Evolutionary conservation across 768 basidiomycete genomes (phyloP).

Genomic region (Polyporus arcularius): DNA sequence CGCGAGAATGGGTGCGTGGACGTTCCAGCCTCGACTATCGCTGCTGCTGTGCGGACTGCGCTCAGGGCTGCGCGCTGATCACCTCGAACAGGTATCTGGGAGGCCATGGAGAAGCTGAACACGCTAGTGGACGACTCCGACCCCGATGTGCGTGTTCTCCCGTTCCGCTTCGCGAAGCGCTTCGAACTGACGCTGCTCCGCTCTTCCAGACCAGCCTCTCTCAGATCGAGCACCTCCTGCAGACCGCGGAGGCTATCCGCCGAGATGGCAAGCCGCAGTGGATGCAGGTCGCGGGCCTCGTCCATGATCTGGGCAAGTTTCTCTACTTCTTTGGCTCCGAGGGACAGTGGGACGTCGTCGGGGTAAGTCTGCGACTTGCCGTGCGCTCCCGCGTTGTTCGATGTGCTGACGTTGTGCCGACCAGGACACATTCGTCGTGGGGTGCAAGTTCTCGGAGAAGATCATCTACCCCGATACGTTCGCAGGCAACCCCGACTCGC

Average conservation of each 20-base stretch:
- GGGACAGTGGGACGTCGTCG: slow-evolving; percentile 95
- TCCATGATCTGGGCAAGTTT: slow-evolving; percentile 91
- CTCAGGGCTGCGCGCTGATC: neutral
- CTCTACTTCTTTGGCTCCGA: slow-evolving; percentile 77
- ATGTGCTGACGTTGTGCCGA: neutral
- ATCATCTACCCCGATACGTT: slow-evolving; percentile 83
- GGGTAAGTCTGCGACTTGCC: slow-evolving; percentile 46
- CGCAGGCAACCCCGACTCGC: slow-evolving; percentile 66
- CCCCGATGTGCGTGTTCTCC: slow-evolving; percentile 61
- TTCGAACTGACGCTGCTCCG: neutral
- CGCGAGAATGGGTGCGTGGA: slow-evolving; percentile 62
- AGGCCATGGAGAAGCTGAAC: slow-evolving; percentile 85
- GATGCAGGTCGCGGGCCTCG: slow-evolving; percentile 88
- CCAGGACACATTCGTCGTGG: slow-evolving; percentile 78
- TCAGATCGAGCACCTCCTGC: slow-evolving; percentile 89
- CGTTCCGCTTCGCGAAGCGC: neutral
- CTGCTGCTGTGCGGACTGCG: neutral
- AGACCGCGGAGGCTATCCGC: slow-evolving; percentile 89
- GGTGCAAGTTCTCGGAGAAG: slow-evolving; percentile 83
- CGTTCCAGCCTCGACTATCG: neutral
- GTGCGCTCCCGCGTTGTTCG: neutral
- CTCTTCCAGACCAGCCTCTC: slow-evolving; percentile 61
- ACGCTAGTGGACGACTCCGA: slow-evolving; percentile 90
- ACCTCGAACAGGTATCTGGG: slow-evolving; percentile 54
- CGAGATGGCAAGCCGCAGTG: slow-evolving; percentile 86